These are phyloP conservation scores for Tulasnella sp. DNA, from an alignment of 768 basidiomycete genomes.

Conservation along the genomic window DNA sequence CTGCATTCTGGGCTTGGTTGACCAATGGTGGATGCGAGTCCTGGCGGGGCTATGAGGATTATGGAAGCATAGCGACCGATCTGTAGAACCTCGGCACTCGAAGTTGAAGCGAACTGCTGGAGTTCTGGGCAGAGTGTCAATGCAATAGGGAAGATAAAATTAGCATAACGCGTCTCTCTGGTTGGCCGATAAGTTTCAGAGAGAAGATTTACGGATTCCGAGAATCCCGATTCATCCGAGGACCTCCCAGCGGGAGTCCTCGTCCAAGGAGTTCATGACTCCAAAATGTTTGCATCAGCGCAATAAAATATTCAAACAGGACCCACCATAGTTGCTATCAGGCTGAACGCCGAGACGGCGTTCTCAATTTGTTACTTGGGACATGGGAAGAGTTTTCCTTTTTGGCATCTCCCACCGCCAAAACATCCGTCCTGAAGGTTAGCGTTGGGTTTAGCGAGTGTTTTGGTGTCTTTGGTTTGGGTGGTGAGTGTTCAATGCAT, in stretches of 20 bases:
- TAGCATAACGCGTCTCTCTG: neutral
- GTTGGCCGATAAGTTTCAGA: neutral
- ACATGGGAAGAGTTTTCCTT: too few species aligned
- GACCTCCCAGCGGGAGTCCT: neutral
- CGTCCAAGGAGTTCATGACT: neutral
- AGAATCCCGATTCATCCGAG: neutral
- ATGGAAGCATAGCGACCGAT: conserved; percentile 55
- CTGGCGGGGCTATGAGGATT: conserved; percentile 95
- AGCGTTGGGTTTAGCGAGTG: neutral
- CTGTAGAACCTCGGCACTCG: too few species aligned
- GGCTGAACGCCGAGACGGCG: neutral
- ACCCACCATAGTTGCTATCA: neutral
- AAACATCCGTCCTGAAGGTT: too few species aligned
- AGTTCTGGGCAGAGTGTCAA: too few species aligned
- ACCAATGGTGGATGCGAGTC: conserved; percentile 95
- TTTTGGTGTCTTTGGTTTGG: neutral
- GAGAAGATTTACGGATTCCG: neutral
- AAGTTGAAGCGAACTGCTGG: too few species aligned
- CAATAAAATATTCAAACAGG: neutral
- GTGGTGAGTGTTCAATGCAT: neutral
- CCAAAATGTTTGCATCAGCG: neutral
- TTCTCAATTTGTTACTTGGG: too few species aligned
- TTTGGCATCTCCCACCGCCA: too few species aligned
- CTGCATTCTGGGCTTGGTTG: conserved; percentile 90
- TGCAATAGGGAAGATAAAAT: neutral